A percentile compares a stretch with the other conserved stretches of the same genome.
These are phyloP conservation scores for Aspergillus vadensis DNA, from an alignment of 2,329 filamentous ascomycete genomes.

Conservation along the genomic window DNA sequence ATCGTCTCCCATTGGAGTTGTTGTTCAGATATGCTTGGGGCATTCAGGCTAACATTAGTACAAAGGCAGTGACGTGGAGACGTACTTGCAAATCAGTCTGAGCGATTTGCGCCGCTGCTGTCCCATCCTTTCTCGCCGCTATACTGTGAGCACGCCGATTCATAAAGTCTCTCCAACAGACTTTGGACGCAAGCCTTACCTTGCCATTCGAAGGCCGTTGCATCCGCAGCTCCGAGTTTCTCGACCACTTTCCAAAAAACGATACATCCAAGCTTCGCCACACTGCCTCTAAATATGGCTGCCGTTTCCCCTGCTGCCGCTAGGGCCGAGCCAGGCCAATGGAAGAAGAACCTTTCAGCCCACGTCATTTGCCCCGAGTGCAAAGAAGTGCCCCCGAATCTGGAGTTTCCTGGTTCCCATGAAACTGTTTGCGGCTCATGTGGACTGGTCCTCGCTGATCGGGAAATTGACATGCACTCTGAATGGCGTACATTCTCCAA, in stretches of 20 bases:
- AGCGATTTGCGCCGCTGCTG: conserved; percentile 28
- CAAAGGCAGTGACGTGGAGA: conserved; percentile 34
- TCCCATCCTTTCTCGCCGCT: conserved; percentile 21
- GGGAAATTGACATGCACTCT: conserved; percentile 91
- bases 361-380: conserved; percentile 87
- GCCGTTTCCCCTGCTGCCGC: conserved; percentile 34
- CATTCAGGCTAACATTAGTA: conserved; percentile 36
- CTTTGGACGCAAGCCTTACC: conserved; percentile 65
- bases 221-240: conserved; percentile 51
- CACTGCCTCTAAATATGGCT: conserved; percentile 39
- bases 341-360: conserved; percentile 83
- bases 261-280: conserved; percentile 28
- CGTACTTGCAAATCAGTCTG: conserved; percentile 23
- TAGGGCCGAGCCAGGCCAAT: conserved; percentile 49
- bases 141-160: conserved; percentile 5
- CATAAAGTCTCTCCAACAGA: conserved; percentile 23
- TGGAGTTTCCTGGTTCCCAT: conserved; percentile 88
- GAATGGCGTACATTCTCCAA: conserved; percentile 99
- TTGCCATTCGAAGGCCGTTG: conserved; percentile 68
- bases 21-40: conserved; percentile 18
- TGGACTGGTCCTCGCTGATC: conserved; percentile 84
- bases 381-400: conserved; percentile 84
- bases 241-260: conserved; percentile 44
- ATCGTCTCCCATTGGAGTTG: conserved; percentile 12
- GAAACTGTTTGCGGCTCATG: conserved; percentile 93